Evolutionary conservation across 2,329 filamentous ascomycete genomes (phyloP), one percentile per base, ranked within the genome.

Genomic region (Furcasterigmium furcatum): DNA sequence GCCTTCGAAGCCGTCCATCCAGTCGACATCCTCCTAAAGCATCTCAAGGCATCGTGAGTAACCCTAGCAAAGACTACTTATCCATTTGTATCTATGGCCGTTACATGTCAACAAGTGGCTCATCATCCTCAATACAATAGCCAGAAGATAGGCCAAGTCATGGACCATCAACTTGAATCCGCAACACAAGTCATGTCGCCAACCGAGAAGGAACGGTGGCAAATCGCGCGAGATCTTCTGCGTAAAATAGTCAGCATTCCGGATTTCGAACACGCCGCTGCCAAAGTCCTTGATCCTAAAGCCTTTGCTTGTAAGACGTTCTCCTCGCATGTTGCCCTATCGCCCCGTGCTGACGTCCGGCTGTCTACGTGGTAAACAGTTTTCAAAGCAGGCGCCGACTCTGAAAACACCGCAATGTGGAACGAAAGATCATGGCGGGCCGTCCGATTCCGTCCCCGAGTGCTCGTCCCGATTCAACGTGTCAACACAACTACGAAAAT

Each of bases 331-430:
- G 8, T 29, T 29, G 8, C 25, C 13, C 25, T 8, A 29, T 8
- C 8, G 25, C 25, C 13, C 8, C 8, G 25, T 29, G 25, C 8
- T 8, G 25, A 29, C 8, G 25, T 29, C n/a, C n/a, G 25, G 25
- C 25, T 29, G 20, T 38, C 14, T 4, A 19, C 9, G 27, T 19
- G 10, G 8, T 39, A 10, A 25, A n/a, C 9, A 49, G 47, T 49
- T 32, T 49, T 46, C 32, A 44, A 41, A 16, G 25, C 32, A 6
- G 47, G 44, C n/a, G 47, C 47, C 3, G 47, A 49, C 2, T 38
- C 41, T 19, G 47, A 49, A 27, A 5, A 41, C 5, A 19, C 35
- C n/a, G 16, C 21, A 7, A 32, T 22, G 4, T 49, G 47, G 47
- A 49, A 49, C n/a, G 9, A 20, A 20, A 19, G 40, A 7, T 35